A percentile compares a stretch with the other conserved stretches of the same genome.
Conservation (phyloP, 2,329 filamentous ascomycete species). For the Monascus ruber region DNA sequence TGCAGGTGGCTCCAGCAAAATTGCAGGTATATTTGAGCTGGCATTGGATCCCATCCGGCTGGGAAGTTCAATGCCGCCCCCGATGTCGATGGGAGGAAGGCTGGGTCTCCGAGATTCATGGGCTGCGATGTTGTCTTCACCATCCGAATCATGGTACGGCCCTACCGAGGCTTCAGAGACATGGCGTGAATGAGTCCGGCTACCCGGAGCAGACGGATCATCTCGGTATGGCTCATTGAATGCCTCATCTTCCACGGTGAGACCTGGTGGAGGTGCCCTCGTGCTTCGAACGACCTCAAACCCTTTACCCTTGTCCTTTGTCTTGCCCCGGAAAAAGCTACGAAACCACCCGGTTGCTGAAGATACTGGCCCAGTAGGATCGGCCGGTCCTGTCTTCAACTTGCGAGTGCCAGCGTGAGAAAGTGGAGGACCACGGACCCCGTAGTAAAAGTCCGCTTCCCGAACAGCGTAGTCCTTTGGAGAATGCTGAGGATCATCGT, state of each 20-base stretch:
- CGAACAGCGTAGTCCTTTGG: conserved; percentile 81
- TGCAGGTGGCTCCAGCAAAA: conserved; percentile 39
- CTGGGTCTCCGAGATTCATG: conserved; percentile 37
- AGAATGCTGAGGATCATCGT: conserved; percentile 40
- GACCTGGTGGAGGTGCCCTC: conserved; percentile 69
- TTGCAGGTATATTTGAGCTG: conserved; percentile 34
- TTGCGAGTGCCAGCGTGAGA: conserved; percentile 72
- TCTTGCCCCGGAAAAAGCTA: conserved; percentile 66
- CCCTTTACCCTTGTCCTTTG: conserved; percentile 88
- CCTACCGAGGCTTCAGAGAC: conserved; percentile 10
- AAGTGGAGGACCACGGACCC: conserved; percentile 75
- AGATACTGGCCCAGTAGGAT: conserved; percentile 83
- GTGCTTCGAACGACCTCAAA: conserved; percentile 93
- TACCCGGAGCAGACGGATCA: conserved; percentile 30
- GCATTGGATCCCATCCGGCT: conserved; percentile 52
- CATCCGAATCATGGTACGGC: conserved; percentile 15
- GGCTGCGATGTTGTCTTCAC: conserved; percentile 4
- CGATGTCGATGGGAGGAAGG: conserved; percentile 50
- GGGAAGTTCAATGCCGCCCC: conserved; percentile 51
- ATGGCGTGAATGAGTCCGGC: conserved; percentile 13
- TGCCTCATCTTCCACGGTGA: conserved; percentile 42
- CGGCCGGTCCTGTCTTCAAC: conserved; percentile 84
- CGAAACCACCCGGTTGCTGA: conserved; percentile 86
- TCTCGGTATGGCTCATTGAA: conserved; percentile 56
- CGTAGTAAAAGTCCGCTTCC: conserved; percentile 95